Conservation (phyloP, 2,329 filamentous ascomycete species). For the Fusarium poae region DNA sequence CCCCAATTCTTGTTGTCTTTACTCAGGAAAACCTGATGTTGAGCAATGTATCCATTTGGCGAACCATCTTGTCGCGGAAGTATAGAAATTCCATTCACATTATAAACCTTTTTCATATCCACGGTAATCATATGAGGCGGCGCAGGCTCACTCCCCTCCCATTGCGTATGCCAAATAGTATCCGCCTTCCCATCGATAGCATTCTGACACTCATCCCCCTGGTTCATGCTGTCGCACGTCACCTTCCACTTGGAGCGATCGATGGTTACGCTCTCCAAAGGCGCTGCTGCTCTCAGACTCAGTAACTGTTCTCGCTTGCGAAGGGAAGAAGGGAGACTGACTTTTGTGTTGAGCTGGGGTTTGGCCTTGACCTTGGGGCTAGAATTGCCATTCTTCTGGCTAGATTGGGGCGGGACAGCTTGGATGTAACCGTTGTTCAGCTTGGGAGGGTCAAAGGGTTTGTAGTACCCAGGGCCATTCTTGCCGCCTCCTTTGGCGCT, state of each 20-base stretch:
- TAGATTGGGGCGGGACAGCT: slow-evolving; percentile 7
- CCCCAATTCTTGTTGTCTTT: slow-evolving; percentile 27
- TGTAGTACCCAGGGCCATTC: slow-evolving; percentile 1
- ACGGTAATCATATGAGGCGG: slow-evolving; percentile 34
- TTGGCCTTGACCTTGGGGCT: slow-evolving; percentile 13
- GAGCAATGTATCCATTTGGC: slow-evolving; percentile 17
- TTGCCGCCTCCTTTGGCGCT: slow-evolving; percentile 24
- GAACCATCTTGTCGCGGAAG: slow-evolving; percentile 31
- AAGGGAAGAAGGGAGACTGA: slow-evolving; percentile 4
- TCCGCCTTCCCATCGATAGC: slow-evolving; percentile 17
- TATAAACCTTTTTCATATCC: slow-evolving; percentile 27
- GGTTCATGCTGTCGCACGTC: slow-evolving; percentile 26
- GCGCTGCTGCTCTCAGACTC: slow-evolving; percentile 28
- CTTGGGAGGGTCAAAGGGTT: slow-evolving; percentile 2
- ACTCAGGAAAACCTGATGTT: slow-evolving; percentile 24
- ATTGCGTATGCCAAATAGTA: slow-evolving; percentile 30
- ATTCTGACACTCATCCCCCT: slow-evolving; percentile 20
- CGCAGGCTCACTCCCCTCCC: slow-evolving; percentile 10
- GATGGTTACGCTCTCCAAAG: slow-evolving; percentile 13
- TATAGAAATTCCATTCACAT: slow-evolving; percentile 32
- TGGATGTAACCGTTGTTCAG: slow-evolving; percentile 21
- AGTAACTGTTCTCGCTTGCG: slow-evolving; percentile 11
- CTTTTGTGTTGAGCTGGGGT: slow-evolving; percentile 7
- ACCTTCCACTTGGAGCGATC: slow-evolving; percentile 26
- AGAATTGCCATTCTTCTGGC: background rate